These are phyloP conservation scores for Psilocybe azurescens DNA, from an alignment of 768 basidiomycete genomes.

Conservation along the genomic window DNA sequence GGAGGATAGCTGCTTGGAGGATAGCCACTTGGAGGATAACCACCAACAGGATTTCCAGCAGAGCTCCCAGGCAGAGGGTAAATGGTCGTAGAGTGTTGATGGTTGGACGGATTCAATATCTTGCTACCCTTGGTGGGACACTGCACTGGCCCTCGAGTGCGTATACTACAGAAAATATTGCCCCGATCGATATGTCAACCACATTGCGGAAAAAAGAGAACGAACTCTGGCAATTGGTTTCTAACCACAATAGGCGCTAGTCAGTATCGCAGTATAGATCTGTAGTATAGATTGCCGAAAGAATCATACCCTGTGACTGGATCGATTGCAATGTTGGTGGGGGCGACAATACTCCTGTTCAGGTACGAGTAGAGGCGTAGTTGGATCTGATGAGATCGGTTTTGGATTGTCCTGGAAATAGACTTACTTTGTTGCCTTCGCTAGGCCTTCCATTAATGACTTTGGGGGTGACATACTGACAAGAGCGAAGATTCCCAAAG, in stretches of 20 bases:
- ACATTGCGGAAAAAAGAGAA: not conserved
- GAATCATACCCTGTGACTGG: not conserved
- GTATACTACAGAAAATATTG: not conserved
- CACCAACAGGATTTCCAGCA: too few relatives aligned
- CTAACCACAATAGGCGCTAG: not conserved
- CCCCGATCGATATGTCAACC: too few relatives aligned
- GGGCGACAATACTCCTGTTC: slow-evolving; percentile 1
- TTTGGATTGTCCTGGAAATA: not conserved
- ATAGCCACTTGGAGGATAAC: too few relatives aligned
- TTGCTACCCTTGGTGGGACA: too few relatives aligned
- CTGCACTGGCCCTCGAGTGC: not conserved
- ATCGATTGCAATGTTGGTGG: not conserved
- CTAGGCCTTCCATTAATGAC: not conserved
- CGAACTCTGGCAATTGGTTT: not conserved
- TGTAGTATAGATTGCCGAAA: not conserved
- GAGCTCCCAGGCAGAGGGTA: too few relatives aligned
- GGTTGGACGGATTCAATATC: too few relatives aligned
- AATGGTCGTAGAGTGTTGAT: too few relatives aligned
- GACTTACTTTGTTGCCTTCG: not conserved
- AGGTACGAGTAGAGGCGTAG: slow-evolving; percentile 9
- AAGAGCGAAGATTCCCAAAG: not conserved
- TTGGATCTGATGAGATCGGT: slow-evolving; percentile 9
- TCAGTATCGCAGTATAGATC: not conserved
- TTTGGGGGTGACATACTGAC: too few relatives aligned
- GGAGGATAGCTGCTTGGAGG: not conserved